These are phyloP conservation scores for Penicillium olsonii DNA, from an alignment of 2,329 filamentous ascomycete species.

Conservation along the genomic window DNA sequence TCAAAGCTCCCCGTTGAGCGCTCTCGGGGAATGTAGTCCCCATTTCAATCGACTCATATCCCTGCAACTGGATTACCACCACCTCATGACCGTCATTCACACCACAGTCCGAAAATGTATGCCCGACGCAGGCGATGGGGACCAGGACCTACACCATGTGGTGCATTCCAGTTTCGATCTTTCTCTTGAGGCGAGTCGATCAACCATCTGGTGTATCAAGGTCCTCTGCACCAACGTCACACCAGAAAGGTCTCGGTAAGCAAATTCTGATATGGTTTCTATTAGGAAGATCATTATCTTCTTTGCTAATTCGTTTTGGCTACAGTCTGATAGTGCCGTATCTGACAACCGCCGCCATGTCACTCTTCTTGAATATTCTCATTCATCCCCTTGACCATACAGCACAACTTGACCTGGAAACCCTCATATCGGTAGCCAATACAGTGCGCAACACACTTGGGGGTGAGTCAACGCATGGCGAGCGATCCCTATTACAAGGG, in stretches of 20 bases:
- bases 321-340: constrained; percentile 15
- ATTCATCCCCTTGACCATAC: constrained; percentile 19
- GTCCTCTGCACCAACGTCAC: constrained; percentile 4
- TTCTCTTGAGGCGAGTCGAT: constrained; percentile 17
- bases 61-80: constrained; percentile 19
- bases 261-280: no score
- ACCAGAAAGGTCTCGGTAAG: constrained; percentile 15
- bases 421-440: constrained; percentile 19
- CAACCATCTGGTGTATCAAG: constrained; percentile 15
- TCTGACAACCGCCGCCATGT: constrained; percentile 11
- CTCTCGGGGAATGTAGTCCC: not conserved
- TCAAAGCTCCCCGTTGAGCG: constrained; percentile 1
- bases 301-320: not conserved
- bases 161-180: constrained; percentile 26
- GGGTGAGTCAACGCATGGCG: constrained; percentile 1
- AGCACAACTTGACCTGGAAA: constrained; percentile 16
- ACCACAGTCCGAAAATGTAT: constrained; percentile 22
- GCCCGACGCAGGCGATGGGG: not conserved
- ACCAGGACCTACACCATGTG: constrained; percentile 16
- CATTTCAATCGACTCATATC: constrained; percentile 8
- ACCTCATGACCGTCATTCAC: constrained; percentile 18
- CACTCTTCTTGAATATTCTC: constrained; percentile 22
- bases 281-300: no score
- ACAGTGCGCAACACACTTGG: not conserved
- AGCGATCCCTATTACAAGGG: constrained; percentile 7